Conservation (phyloP, 106 monocot species). For the Dendrobium officinale region DNA sequence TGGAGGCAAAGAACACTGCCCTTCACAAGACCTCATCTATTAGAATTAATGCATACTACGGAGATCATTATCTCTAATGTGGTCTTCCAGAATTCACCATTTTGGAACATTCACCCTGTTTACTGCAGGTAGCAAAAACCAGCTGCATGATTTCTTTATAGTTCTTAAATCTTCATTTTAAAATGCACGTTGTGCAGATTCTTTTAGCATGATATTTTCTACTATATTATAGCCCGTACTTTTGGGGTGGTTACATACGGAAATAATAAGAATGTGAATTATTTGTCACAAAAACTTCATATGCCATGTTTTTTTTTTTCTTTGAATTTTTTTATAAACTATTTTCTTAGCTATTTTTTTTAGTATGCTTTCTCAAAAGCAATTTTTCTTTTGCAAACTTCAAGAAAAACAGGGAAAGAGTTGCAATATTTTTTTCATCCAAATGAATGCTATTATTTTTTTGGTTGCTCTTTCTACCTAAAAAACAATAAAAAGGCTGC, state of each 20-base stretch:
- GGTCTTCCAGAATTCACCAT: slow-evolving; percentile 39
- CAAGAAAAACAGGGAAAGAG: too few relatives aligned
- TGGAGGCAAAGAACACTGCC: slow-evolving; percentile 74
- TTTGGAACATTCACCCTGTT: slow-evolving; percentile 59
- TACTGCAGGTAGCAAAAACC: slow-evolving; percentile 37
- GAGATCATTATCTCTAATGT: slow-evolving; percentile 41
- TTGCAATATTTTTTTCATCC: too few relatives aligned
- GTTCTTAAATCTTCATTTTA: background rate
- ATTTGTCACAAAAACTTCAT: background rate
- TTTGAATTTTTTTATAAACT: too few relatives aligned
- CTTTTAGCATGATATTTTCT: background rate
- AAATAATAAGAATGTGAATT: background rate
- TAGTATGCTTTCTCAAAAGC: too few relatives aligned
- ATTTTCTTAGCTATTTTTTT: too few relatives aligned
- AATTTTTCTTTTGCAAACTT: too few relatives aligned
- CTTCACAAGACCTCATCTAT: slow-evolving; percentile 71
- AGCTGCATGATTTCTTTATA: background rate
- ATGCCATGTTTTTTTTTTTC: too few relatives aligned
- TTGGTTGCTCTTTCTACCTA: too few relatives aligned
- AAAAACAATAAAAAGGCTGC: too few relatives aligned
- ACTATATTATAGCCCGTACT: background rate
- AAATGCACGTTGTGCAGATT: background rate
- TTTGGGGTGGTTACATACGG: background rate
- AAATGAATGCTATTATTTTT: too few relatives aligned
- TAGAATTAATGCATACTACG: slow-evolving; percentile 73